Percentiles rank a stretch among this genome's conserved stretches.
These are phyloP conservation scores for Penicillium sp. DNA, from an alignment of 2,329 filamentous ascomycete species.

Conservation along the genomic window DNA sequence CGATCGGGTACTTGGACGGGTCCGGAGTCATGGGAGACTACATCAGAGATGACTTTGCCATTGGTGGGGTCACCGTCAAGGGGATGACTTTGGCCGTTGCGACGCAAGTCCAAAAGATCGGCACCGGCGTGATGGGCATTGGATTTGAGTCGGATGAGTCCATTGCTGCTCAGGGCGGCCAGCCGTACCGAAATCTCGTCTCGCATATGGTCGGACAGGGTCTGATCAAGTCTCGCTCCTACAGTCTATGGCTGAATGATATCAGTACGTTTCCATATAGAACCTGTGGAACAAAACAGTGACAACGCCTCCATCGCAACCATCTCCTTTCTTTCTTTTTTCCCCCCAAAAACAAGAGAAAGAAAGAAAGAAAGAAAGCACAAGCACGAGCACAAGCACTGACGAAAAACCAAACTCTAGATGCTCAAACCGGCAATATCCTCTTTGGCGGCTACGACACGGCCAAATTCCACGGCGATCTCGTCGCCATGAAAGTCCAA, in stretches of 20 bases:
- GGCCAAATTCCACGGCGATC: neutral
- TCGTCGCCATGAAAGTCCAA: neutral
- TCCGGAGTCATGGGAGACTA: neutral
- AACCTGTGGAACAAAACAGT: too few species aligned
- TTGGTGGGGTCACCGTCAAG: neutral
- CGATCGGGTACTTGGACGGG: neutral
- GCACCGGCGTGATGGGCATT: neutral
- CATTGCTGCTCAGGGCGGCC: neutral
- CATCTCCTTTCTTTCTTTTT: too few species aligned
- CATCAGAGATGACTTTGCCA: neutral
- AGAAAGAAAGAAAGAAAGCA: too few species aligned
- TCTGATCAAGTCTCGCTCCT: slow-evolving; percentile 1
- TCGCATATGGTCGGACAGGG: neutral
- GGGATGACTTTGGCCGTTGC: neutral
- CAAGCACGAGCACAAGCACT: neutral
- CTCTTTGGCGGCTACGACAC: slow-evolving; percentile 1
- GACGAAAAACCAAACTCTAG: neutral
- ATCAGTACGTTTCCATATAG: neutral
- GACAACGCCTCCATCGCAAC: too few species aligned
- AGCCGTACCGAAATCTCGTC: neutral
- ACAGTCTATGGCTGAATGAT: slow-evolving; percentile 1
- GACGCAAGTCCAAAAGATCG: neutral
- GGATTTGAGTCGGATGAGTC: neutral
- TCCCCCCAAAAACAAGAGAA: too few species aligned
- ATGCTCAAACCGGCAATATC: neutral